phyloP scores from a whole-genome alignment of 2,329 filamentous ascomycete genomes.

The Boeremia exigua region DNA sequence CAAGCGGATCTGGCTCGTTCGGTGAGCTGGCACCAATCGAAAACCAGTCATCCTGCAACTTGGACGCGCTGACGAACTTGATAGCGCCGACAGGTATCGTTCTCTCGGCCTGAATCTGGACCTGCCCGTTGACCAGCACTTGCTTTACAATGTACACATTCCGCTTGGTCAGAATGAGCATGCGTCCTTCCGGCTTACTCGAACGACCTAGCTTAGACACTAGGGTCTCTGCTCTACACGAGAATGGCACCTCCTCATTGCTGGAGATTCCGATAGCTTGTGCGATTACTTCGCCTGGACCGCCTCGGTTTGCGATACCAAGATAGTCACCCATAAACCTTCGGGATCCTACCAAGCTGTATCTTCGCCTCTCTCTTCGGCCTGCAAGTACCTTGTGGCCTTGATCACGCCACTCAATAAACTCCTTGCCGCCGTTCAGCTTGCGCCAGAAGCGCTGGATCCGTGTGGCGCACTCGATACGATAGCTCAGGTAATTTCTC shows the following conservation, averaged over 20 bases:
- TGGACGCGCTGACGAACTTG: constrained; percentile 84
- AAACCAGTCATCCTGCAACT: constrained; percentile 93
- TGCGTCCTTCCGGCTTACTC: constrained; percentile 88
- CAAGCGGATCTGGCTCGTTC: constrained; percentile 89
- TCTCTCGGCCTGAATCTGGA: constrained; percentile 81
- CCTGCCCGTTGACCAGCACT: constrained; percentile 78
- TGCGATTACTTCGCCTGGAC: constrained; percentile 81
- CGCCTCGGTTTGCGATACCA: constrained; percentile 79
- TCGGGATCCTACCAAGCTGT: constrained; percentile 88
- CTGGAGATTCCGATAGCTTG: constrained; percentile 72
- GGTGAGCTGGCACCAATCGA: constrained; percentile 87
- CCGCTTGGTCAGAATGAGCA: constrained; percentile 81
- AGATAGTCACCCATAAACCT: constrained; percentile 96
- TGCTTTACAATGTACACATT: constrained; percentile 92
- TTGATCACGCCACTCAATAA: constrained; percentile 84
- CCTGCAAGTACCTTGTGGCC: constrained; percentile 82
- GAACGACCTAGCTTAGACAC: constrained; percentile 96
- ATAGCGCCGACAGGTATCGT: constrained; percentile 85
- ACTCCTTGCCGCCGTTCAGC: constrained; percentile 88
- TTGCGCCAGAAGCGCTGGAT: constrained; percentile 97
- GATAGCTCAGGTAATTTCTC: constrained; percentile 93
- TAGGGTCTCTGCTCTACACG: constrained; percentile 86
- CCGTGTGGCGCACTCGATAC: constrained; percentile 87
- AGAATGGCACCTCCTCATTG: constrained; percentile 83
- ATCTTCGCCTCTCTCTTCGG: constrained; percentile 88